Percentiles rank a stretch among this genome's conserved stretches.
phyloP scores from a whole-genome alignment of 495 filamentous ascomycete species.

The Clavariopsis aquatica region DNA sequence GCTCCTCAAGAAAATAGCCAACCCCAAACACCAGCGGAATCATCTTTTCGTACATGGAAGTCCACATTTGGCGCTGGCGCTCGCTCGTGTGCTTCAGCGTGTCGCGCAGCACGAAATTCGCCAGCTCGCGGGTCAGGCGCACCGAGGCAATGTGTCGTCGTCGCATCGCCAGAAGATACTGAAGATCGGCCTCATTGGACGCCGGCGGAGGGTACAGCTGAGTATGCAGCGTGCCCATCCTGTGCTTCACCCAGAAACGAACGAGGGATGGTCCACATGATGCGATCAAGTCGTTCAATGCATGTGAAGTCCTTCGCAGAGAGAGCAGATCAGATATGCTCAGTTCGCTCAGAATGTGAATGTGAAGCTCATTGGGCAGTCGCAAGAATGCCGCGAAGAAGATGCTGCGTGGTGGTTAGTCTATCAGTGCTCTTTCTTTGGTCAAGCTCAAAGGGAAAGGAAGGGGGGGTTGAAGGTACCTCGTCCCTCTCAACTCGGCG shows the following conservation, averaged over 20 bases:
- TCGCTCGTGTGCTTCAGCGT: constrained; percentile 26
- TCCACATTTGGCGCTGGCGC: constrained; percentile 33
- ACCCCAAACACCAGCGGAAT: constrained; percentile 35
- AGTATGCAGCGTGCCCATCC: constrained; percentile 25
- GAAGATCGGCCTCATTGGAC: constrained; percentile 27
- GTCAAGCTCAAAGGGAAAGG: neutral
- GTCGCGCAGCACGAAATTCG: constrained; percentile 33
- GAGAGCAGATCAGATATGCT: constrained; percentile 32
- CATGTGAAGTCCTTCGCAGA: constrained; percentile 25
- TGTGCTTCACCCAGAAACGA: constrained; percentile 29
- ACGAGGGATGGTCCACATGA: constrained; percentile 28
- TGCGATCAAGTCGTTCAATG: constrained; percentile 25
- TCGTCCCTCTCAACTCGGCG: constrained; percentile 2
- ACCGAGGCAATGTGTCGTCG: constrained; percentile 33
- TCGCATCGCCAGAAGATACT: constrained; percentile 33
- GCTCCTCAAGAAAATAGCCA: constrained; percentile 36
- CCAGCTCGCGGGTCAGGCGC: constrained; percentile 30
- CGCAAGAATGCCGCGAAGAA: constrained; percentile 30
- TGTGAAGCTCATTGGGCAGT: constrained; percentile 35
- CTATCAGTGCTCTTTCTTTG: no score
- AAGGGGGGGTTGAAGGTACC: no score
- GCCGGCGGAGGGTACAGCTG: constrained; percentile 34
- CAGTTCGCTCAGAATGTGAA: constrained; percentile 34
- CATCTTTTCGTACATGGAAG: constrained; percentile 34
- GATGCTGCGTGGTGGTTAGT: constrained; percentile 5